phyloP scores from a whole-genome alignment of 495 filamentous ascomycete species.

The Parachaetomium inaequale region DNA sequence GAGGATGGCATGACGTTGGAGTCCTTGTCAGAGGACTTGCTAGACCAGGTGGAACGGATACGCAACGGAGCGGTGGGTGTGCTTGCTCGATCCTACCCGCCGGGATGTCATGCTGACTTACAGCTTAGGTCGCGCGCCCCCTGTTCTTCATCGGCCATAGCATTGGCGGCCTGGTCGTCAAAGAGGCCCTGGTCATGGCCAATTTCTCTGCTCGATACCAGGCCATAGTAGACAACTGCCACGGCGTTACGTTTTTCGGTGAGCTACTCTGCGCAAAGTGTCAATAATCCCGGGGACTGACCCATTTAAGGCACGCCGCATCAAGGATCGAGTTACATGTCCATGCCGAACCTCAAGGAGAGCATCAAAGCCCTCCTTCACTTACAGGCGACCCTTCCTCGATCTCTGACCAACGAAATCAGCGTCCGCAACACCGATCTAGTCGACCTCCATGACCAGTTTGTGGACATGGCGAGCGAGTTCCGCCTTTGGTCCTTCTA shows the following conservation, averaged over 20 bases:
- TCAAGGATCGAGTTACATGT: conserved; percentile 62
- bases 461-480: conserved; percentile 57
- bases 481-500: conserved; percentile 66
- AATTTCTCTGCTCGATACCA: conserved; percentile 37
- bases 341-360: conserved; percentile 51
- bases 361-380: conserved; percentile 54
- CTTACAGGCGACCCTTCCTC: conserved; percentile 52
- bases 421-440: conserved; percentile 48
- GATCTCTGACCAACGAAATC: conserved; percentile 48
- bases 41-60: conserved; percentile 44
- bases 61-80: conserved; percentile 33
- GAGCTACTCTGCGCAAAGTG: conserved; percentile 9
- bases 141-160: conserved; percentile 65
- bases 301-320: conserved; percentile 53
- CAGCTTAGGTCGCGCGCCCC: conserved; percentile 40
- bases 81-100: neutral
- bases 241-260: conserved; percentile 62
- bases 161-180: conserved; percentile 60
- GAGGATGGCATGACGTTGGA: conserved; percentile 48
- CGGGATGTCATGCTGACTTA: neutral
- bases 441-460: conserved; percentile 51
- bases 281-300: conserved; percentile 12
- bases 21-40: conserved; percentile 46
- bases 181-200: conserved; percentile 52
- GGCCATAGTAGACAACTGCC: conserved; percentile 52